Evolutionary conservation across 2,329 filamentous ascomycete genomes (phyloP).

Genomic region (Nothopassalora personata): DNA sequence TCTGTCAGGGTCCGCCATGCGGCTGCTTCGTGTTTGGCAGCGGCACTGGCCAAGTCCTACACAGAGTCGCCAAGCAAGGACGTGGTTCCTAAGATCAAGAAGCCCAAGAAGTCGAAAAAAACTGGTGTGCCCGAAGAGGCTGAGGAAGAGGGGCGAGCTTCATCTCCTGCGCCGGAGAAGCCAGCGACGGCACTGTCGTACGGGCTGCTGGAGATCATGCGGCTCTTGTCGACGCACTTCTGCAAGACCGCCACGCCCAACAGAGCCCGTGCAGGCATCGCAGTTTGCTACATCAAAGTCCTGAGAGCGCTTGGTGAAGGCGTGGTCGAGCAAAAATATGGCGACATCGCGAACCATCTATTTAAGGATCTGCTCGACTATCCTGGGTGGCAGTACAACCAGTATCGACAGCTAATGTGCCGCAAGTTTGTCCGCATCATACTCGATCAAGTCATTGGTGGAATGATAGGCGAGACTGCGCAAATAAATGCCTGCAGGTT

Average conservation of each 20-base stretch:
- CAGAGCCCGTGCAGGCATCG: slow-evolving; percentile 73
- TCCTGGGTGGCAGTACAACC: slow-evolving; percentile 69
- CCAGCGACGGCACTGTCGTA: slow-evolving; percentile 65
- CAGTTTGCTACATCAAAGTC: slow-evolving; percentile 79
- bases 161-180: slow-evolving; percentile 71
- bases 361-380: slow-evolving; percentile 75
- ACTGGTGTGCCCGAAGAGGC: slow-evolving; percentile 55
- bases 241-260: slow-evolving; percentile 72
- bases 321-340: slow-evolving; percentile 76
- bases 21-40: slow-evolving; percentile 77
- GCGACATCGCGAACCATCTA: slow-evolving; percentile 73
- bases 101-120: slow-evolving; percentile 68
- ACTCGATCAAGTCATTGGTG: slow-evolving; percentile 76
- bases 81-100: slow-evolving; percentile 56
- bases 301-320: slow-evolving; percentile 73
- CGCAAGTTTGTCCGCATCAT: slow-evolving; percentile 79
- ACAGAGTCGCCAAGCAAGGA: slow-evolving; percentile 54
- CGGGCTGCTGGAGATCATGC: slow-evolving; percentile 71
- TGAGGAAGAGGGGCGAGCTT: slow-evolving; percentile 66
- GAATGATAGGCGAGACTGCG: slow-evolving; percentile 81
- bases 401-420: slow-evolving; percentile 79
- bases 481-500: slow-evolving; percentile 76
- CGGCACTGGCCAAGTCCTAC: slow-evolving; percentile 76
- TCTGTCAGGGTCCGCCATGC: slow-evolving; percentile 74
- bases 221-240: slow-evolving; percentile 74